Evolutionary conservation across 176 grass and related monocot genomes (phyloP).

Genomic region (Eragrostis nindensis): DNA sequence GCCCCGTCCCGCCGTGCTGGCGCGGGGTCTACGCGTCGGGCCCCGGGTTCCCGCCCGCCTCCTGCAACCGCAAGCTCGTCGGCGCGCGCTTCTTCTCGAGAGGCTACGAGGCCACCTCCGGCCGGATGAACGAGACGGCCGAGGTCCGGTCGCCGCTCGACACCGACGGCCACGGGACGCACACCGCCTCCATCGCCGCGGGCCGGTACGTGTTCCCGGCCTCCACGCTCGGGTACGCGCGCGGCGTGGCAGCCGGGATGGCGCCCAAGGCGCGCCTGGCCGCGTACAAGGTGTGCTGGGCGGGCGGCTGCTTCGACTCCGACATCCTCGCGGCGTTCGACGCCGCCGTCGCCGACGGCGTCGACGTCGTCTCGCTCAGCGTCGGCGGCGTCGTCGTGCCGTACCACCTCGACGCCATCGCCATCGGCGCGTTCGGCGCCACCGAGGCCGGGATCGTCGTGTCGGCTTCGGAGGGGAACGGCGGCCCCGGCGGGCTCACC

Average conservation of each 20-base stretch:
- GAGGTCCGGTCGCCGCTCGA: constrained; percentile 84
- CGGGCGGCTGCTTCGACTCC: constrained; percentile 82
- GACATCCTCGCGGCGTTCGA: constrained; percentile 97
- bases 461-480: constrained; percentile 86
- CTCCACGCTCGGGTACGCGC: constrained; percentile 86
- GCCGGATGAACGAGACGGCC: constrained; percentile 84
- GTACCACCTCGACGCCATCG: constrained; percentile 91
- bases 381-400: constrained; percentile 90
- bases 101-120: constrained; percentile 84
- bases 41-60: constrained; percentile 54
- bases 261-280: constrained; percentile 92
- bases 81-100: constrained; percentile 78
- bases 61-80: constrained; percentile 90
- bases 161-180: constrained; percentile 84
- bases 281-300: constrained; percentile 95
- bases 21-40: constrained; percentile 65
- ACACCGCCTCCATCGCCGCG: constrained; percentile 88
- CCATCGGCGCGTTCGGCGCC: constrained; percentile 83
- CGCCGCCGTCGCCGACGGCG: constrained; percentile 77
- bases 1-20: constrained; percentile 59
- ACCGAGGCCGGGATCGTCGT: constrained; percentile 86
- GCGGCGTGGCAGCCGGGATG: constrained; percentile 90
- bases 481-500: constrained; percentile 78
- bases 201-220: constrained; percentile 97
- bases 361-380: constrained; percentile 80